These are phyloP conservation scores for Phytophthora sp. DNA, from an alignment of 352 stramenopile genomes.

Conservation along the genomic window DNA sequence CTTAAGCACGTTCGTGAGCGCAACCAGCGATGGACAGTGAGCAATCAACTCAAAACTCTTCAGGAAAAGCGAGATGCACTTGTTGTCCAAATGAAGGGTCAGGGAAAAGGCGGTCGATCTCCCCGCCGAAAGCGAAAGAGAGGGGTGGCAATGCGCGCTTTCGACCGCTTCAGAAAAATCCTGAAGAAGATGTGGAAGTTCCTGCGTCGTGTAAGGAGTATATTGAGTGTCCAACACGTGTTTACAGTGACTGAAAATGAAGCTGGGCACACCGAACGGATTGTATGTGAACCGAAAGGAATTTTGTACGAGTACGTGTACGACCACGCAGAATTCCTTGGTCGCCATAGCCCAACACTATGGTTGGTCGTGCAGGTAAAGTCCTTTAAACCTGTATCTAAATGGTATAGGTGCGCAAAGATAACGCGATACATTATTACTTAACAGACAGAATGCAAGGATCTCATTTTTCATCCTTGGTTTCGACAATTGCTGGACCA, in stretches of 20 bases:
- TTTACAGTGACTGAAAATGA: constrained; percentile 53
- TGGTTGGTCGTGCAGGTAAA: constrained; percentile 66
- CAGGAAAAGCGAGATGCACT: constrained; percentile 56
- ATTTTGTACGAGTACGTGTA: constrained; percentile 88
- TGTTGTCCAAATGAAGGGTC: constrained; percentile 62
- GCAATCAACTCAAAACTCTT: constrained; percentile 46
- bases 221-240: constrained; percentile 74
- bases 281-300: constrained; percentile 81
- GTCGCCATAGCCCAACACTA: constrained; percentile 63
- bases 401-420: too few relatives aligned
- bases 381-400: too few relatives aligned
- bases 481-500: constrained; percentile 77
- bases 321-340: constrained; percentile 73
- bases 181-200: constrained; percentile 65
- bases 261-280: constrained; percentile 48
- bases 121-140: constrained; percentile 33
- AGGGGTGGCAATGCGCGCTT: constrained; percentile 16
- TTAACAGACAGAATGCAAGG: constrained; percentile 76
- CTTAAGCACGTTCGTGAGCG: constrained; percentile 51
- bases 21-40: constrained; percentile 71
- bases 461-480: constrained; percentile 81
- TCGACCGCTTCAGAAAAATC: constrained; percentile 41
- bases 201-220: constrained; percentile 40
- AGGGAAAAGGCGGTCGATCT: constrained; percentile 23
- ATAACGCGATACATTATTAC: background rate